Percentiles rank a stretch among this genome's conserved stretches.
Evolutionary conservation across 2,329 filamentous ascomycete genomes (phyloP).

Genomic region (Magnaporthales sp.): DNA sequence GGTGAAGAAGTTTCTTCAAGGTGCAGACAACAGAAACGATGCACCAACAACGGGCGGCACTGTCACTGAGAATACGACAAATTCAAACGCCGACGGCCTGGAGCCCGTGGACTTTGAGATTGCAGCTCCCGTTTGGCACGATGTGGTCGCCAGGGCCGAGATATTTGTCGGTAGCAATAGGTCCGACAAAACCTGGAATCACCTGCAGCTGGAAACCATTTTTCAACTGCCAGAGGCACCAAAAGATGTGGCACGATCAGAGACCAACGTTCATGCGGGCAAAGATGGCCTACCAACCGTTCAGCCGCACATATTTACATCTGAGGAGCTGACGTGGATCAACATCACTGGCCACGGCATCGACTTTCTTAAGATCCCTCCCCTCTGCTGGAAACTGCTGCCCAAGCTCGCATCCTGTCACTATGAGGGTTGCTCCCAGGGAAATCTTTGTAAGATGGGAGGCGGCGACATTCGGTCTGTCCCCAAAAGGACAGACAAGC

Average conservation of each 20-base stretch:
- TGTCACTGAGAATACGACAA: slow-evolving; percentile 4
- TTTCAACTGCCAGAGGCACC: slow-evolving; percentile 4
- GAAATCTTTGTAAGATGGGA: slow-evolving; percentile 47
- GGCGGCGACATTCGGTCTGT: slow-evolving; percentile 56
- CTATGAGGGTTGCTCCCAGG: slow-evolving; percentile 49
- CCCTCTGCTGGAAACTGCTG: slow-evolving; percentile 50
- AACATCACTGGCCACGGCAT: slow-evolving; percentile 49
- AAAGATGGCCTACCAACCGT: slow-evolving; percentile 8
- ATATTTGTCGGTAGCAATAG: slow-evolving; percentile 28
- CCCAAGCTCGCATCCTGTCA: slow-evolving; percentile 47
- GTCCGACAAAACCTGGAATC: slow-evolving; percentile 19
- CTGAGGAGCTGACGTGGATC: slow-evolving; percentile 50
- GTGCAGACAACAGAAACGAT: not conserved
- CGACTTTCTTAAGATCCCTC: slow-evolving; percentile 49
- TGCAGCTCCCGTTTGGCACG: slow-evolving; percentile 31
- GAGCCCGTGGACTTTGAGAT: slow-evolving; percentile 20
- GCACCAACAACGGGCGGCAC: not conserved
- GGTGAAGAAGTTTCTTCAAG: slow-evolving; percentile 10
- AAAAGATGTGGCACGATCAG: not conserved
- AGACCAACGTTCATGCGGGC: not conserved
- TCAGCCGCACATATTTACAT: slow-evolving; percentile 34
- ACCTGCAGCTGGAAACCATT: slow-evolving; percentile 23
- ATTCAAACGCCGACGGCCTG: slow-evolving; percentile 1
- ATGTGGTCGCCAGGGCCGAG: slow-evolving; percentile 29
- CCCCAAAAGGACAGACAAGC: slow-evolving; percentile 49